These are phyloP conservation scores for Styphnolobium japonicum DNA, from an alignment of 306 rosid genomes.

Conservation along the genomic window DNA sequence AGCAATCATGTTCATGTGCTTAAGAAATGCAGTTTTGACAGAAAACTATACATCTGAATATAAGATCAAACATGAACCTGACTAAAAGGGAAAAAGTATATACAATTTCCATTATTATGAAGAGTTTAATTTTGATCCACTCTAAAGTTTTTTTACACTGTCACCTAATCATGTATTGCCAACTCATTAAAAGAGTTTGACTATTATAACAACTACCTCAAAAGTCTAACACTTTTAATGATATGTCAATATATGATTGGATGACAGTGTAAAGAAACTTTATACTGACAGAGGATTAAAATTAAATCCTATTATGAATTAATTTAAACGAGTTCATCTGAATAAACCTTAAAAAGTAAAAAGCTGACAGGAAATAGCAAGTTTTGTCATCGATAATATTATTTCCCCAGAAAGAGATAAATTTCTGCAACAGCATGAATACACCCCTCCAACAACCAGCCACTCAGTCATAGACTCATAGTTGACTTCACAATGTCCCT, in stretches of 20 bases:
- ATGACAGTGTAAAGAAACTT: too few relatives aligned
- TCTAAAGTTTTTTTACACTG: too few relatives aligned
- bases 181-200: too few relatives aligned
- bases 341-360: conserved; percentile 14
- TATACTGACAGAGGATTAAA: too few relatives aligned
- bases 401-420: neutral
- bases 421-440: neutral
- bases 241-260: too few relatives aligned
- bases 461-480: neutral
- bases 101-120: neutral
- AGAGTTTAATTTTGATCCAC: neutral
- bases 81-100: neutral
- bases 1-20: conserved; percentile 22
- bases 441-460: neutral
- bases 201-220: too few relatives aligned
- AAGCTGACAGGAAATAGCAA: neutral
- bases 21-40: neutral
- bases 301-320: too few relatives aligned
- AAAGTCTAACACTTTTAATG: too few relatives aligned
- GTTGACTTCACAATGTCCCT: neutral
- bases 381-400: neutral
- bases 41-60: neutral
- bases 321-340: neutral
- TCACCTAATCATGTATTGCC: too few relatives aligned
- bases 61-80: conserved; percentile 6